These are phyloP conservation scores for Platismatia glauca DNA, from an alignment of 495 filamentous ascomycete species.

Conservation along the genomic window DNA sequence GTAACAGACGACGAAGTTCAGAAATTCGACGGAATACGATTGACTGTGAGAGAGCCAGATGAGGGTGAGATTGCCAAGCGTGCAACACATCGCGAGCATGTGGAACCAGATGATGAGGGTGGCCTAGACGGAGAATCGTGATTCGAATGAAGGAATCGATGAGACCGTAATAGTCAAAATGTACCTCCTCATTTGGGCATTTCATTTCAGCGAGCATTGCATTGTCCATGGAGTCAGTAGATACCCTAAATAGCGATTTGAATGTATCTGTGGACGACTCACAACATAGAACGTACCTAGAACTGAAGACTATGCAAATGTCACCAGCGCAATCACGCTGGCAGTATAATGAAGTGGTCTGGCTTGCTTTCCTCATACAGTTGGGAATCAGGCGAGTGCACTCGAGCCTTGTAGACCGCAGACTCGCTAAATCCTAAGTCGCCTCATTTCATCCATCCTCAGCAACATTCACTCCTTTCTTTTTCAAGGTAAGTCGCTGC, in stretches of 20 bases:
- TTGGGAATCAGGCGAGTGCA: too few species aligned
- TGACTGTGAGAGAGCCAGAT: constrained; percentile 44
- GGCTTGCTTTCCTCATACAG: too few species aligned
- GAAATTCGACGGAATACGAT: constrained; percentile 47
- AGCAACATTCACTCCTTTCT: background rate
- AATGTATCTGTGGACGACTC: background rate
- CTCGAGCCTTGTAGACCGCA: constrained; percentile 20
- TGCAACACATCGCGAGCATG: constrained; percentile 33
- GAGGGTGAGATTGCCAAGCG: constrained; percentile 46
- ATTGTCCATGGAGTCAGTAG: background rate
- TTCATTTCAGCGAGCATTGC: background rate
- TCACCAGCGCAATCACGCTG: too few species aligned
- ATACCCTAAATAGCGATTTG: background rate
- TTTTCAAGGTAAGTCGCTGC: constrained; percentile 10
- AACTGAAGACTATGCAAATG: background rate
- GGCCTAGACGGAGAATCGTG: background rate
- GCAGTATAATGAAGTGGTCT: too few species aligned
- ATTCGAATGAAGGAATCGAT: background rate
- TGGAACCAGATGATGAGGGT: constrained; percentile 26
- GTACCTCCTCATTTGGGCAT: background rate
- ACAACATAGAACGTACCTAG: background rate
- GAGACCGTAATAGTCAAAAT: background rate
- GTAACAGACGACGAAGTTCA: constrained; percentile 39
- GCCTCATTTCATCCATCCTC: constrained; percentile 14
- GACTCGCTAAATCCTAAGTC: constrained; percentile 17